Base-by-base conservation (phyloP, 495 filamentous ascomycete genomes). In the Xylaria venustula region DNA sequence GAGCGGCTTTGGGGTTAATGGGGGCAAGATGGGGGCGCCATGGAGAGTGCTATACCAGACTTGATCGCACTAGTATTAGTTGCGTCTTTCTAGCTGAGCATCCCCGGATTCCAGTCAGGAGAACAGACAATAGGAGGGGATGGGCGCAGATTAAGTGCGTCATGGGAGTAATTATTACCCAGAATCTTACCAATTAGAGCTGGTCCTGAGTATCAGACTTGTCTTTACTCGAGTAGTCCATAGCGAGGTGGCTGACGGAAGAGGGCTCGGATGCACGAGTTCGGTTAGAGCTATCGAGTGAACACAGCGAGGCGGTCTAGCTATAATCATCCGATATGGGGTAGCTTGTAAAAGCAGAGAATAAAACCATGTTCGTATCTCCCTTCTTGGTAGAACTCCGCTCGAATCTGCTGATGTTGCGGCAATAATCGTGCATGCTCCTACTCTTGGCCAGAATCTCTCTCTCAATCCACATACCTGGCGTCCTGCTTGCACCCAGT, bases 1-100 rank as follows among this genome's bases (percentile, higher is more conserved):
- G 54, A n/a, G 54, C 11, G n/a, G 54, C 28, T n/a, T 49, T 58
- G 54, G 54, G 44, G 54, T 58, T 40, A 58, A 19, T 25, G 32
- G 23, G 44, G 17, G 3, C 7, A 5, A 3, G 6, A n/a, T 22
- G n/a, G 44, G 7, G 14, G 17, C 9, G 6, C 19, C 7, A 22
- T 22, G n/a, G n/a, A n/a, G n/a, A n/a, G n/a, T n/a, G n/a, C n/a
- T n/a, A n/a, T n/a, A n/a, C n/a, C n/a, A n/a, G n/a, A n/a, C n/a
- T n/a, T 37, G 7, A 36, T 30, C 0, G 14, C 23, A 20, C 0
- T 49, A 49, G 25, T 17, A 48, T 15, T 48, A 26, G 14, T 30
- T 30, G 28, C 25, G 46, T n/a, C 30, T 28, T 12, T n/a, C 49
- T 52, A 23, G 17, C 28, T 37, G 49, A 23, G 1, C 20, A 23